Conservation (phyloP, 2,329 filamentous ascomycete species). For the Colletotrichum liriopes region DNA sequence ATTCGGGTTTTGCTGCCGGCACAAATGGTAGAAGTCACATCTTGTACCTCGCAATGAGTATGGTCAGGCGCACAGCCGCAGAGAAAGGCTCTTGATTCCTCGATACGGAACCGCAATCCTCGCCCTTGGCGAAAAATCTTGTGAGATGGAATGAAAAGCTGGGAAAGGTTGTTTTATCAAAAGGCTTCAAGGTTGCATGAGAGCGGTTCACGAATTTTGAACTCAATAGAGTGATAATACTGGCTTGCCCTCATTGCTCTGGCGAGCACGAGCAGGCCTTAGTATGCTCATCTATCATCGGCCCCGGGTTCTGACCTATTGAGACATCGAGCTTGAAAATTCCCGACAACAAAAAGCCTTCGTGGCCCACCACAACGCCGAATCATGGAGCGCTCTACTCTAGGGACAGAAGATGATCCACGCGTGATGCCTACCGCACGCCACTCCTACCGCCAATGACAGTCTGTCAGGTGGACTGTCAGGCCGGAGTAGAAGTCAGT, state of each 20-base stretch:
- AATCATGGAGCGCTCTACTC: neutral
- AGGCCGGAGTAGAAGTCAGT: slow-evolving; percentile 6
- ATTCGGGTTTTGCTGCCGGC: neutral
- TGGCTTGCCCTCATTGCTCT: no score
- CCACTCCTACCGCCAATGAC: slow-evolving; percentile 33
- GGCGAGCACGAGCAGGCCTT: no score
- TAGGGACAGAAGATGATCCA: slow-evolving; percentile 8
- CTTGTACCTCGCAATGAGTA: neutral
- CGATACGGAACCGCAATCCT: neutral
- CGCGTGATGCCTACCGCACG: slow-evolving; percentile 5
- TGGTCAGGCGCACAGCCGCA: neutral
- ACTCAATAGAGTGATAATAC: neutral
- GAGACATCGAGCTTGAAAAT: neutral
- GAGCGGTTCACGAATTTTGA: neutral
- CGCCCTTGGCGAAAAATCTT: no score
- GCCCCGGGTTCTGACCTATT: neutral
- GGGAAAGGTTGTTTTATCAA: neutral
- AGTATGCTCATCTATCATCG: neutral
- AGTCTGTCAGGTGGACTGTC: slow-evolving; percentile 36
- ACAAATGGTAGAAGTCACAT: neutral
- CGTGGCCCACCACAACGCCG: neutral
- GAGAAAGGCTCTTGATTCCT: neutral
- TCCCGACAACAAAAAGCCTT: neutral
- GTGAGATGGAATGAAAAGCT: neutral
- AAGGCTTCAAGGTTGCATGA: no score